Percentiles rank a stretch among this genome's conserved stretches.
Evolutionary conservation across 768 basidiomycete genomes (phyloP).

Genomic region (Hericium coralloides): DNA sequence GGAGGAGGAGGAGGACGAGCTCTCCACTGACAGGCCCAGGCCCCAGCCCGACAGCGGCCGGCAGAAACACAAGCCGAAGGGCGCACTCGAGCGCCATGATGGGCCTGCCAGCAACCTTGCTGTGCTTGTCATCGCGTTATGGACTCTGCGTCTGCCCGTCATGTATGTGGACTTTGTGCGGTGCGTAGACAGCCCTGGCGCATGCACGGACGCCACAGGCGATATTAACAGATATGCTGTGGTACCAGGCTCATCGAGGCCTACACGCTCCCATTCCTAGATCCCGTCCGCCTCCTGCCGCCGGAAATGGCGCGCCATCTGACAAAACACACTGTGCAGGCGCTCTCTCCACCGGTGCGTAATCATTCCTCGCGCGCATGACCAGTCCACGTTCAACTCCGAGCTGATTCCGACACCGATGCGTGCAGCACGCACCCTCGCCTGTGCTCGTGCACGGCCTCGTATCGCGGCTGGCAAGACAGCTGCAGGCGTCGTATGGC

Average conservation of each 20-base stretch:
- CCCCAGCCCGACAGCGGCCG: slow-evolving; percentile 3
- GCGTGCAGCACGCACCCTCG: slow-evolving; percentile 48
- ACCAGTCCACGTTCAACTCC: not conserved
- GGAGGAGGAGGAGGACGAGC: slow-evolving; percentile 17
- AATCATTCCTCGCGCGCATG: too few species aligned
- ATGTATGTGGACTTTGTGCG: slow-evolving; percentile 66
- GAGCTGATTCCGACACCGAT: not conserved
- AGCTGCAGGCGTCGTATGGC: slow-evolving; percentile 42
- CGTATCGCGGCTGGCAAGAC: slow-evolving; percentile 52
- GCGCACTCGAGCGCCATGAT: slow-evolving; percentile 24
- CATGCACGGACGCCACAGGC: not conserved
- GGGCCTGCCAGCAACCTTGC: slow-evolving; percentile 46
- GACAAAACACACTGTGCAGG: slow-evolving; percentile 56
- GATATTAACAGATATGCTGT: not conserved
- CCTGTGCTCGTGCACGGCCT: slow-evolving; percentile 48
- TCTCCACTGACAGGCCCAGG: not conserved
- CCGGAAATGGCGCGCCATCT: slow-evolving; percentile 55
- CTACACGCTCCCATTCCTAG: slow-evolving; percentile 75
- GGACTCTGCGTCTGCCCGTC: slow-evolving; percentile 71
- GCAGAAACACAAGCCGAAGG: slow-evolving; percentile 10
- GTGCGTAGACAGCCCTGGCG: slow-evolving; percentile 31
- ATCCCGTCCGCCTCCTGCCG: slow-evolving; percentile 57
- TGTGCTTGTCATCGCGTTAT: slow-evolving; percentile 66
- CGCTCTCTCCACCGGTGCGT: slow-evolving; percentile 65
- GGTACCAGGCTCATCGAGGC: slow-evolving; percentile 56